A percentile compares a stretch with the other conserved stretches of the same genome.
These are phyloP conservation scores for Termitomyces sp. DNA, from an alignment of 768 basidiomycete genomes.

Conservation along the genomic window DNA sequence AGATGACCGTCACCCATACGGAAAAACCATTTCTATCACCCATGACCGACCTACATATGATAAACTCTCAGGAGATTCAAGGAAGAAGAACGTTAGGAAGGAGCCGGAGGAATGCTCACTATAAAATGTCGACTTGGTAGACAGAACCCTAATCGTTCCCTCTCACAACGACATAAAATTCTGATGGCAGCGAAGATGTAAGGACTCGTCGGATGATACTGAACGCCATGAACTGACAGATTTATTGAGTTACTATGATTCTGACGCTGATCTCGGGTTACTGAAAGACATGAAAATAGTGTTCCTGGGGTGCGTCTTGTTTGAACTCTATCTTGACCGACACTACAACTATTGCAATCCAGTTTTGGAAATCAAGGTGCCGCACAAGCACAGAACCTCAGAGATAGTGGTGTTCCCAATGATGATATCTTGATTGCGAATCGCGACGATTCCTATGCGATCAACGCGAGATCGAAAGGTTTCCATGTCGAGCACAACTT, in stretches of 20 bases:
- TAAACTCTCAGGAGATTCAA: background rate
- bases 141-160: background rate
- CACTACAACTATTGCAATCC: background rate
- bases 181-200: slow-evolving; percentile 55
- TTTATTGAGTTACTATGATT: slow-evolving; percentile 51
- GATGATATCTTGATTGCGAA: slow-evolving; percentile 61
- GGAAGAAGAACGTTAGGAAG: background rate
- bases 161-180: background rate
- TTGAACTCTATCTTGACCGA: background rate
- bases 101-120: background rate
- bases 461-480: slow-evolving; percentile 51
- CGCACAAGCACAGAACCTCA: slow-evolving; percentile 63
- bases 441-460: slow-evolving; percentile 54
- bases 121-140: background rate
- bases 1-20: slow-evolving; percentile 1
- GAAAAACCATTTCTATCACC: background rate
- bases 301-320: slow-evolving; percentile 48
- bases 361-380: slow-evolving; percentile 68
- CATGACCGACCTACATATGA: slow-evolving; percentile 5
- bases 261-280: slow-evolving; percentile 51
- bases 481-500: slow-evolving; percentile 59
- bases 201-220: slow-evolving; percentile 15
- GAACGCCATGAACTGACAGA: background rate
- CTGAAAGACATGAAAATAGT: slow-evolving; percentile 52
- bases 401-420: slow-evolving; percentile 61